Evolutionary conservation across 2,329 filamentous ascomycete species (phyloP).

Genomic region (Pestalotiopsis sp.): DNA sequence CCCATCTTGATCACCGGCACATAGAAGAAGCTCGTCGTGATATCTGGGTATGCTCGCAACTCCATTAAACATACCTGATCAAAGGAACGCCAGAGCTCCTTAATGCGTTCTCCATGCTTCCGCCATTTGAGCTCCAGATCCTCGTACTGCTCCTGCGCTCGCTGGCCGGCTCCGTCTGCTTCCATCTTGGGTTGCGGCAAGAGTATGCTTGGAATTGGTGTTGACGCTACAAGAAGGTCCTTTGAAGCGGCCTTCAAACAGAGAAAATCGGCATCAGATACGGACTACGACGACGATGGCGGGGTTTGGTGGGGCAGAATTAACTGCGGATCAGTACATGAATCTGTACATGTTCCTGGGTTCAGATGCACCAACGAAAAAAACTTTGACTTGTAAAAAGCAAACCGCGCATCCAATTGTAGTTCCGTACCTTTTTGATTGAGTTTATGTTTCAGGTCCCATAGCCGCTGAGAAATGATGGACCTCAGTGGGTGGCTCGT

Average conservation of each 20-base stretch:
- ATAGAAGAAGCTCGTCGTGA: background rate
- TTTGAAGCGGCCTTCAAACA: background rate
- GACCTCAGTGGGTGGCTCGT: too few relatives aligned
- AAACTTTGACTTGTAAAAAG: too few relatives aligned
- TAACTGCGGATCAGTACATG: too few relatives aligned
- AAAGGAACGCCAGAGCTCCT: conserved; percentile 43
- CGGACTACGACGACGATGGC: too few relatives aligned
- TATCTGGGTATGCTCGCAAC: background rate
- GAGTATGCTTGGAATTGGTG: background rate
- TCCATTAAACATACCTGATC: conserved; percentile 18
- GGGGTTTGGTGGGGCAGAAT: too few relatives aligned
- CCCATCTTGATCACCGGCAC: background rate
- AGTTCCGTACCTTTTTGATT: too few relatives aligned
- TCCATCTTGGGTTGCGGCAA: conserved; percentile 6
- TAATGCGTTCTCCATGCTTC: conserved; percentile 35
- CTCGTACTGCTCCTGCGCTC: conserved; percentile 32
- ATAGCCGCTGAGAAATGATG: too few relatives aligned
- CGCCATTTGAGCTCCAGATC: conserved; percentile 43
- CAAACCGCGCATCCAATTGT: too few relatives aligned
- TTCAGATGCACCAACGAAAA: too few relatives aligned
- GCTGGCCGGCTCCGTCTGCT: background rate
- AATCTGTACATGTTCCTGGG: too few relatives aligned
- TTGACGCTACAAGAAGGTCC: background rate
- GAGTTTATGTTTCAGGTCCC: too few relatives aligned
- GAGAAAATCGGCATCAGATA: background rate